Base-by-base conservation (phyloP, 495 filamentous ascomycete genomes). In the Aspergillus sclerotiicarbonarius region DNA sequence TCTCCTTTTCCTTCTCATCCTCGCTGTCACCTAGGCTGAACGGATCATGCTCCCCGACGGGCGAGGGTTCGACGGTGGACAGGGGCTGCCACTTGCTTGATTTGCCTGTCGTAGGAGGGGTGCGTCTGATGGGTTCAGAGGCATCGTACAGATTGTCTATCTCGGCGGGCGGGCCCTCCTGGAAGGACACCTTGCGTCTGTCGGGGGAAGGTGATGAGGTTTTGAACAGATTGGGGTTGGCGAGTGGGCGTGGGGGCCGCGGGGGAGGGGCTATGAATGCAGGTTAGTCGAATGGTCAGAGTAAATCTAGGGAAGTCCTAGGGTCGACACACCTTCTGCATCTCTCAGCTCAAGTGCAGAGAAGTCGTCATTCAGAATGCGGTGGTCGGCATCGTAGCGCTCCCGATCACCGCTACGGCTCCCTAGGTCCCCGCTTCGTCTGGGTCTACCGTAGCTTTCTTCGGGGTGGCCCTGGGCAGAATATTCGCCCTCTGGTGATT, bases 81-180 rank as follows among this genome's bases (percentile, higher is more conserved):
- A 98, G 76, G 15, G 95, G 94, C 71, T 98, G 93, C 94, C 94
- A 98, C 76, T 98, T 98, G 80, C 90, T 95, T 13, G 82, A 75
- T 74, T 90, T 94, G 66, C 77, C 79, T 48, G 71, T 72, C 1
- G 72, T 62, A 21, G 73, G 68, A 39, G 71, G 64, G 20, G 68
- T 68, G 16, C 76, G 76, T 19, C 75, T 78, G 19, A 77, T 63
- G 56, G 75, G 73, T 43, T 84, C 77, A 18, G 89, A 82, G 19
- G 83, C 76, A 56, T 83, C 76, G 67, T 91, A 91, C n/a, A 86
- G 71, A 59, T 89, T 88, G 48, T 92, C 90, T 51, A 86, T 85
- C 56, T 96, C 91, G 63, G 93, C 88, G 25, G 80, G 79, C 16
- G 83, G 79, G 4, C 81, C 82, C 45, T 91, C 88, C 69, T 87